Evolutionary conservation across 2,329 filamentous ascomycete genomes (phyloP).

Genomic region (Trichoderma atrobrunneum): DNA sequence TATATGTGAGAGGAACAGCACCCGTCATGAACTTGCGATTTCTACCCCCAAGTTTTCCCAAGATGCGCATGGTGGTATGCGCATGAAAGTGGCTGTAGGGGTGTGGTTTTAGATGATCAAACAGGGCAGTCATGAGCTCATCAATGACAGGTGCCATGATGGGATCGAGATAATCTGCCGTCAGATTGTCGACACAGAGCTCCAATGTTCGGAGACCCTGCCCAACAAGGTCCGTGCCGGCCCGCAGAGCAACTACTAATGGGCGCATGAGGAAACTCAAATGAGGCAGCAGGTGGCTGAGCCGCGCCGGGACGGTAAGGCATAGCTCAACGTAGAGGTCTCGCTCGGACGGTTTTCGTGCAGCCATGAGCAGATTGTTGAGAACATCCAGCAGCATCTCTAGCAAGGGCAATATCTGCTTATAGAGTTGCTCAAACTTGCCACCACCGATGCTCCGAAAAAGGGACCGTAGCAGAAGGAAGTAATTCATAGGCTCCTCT

Average conservation of each 20-base stretch:
- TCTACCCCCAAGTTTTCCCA: constrained; percentile 91
- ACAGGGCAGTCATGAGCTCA: constrained; percentile 95
- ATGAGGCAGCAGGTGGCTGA: constrained; percentile 93
- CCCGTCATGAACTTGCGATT: constrained; percentile 95
- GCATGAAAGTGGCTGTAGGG: constrained; percentile 97
- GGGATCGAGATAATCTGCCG: constrained; percentile 94
- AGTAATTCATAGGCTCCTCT: constrained; percentile 98
- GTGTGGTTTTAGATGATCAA: constrained; percentile 89
- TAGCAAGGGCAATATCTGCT: constrained; percentile 90
- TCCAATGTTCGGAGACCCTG: constrained; percentile 92
- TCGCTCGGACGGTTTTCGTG: constrained; percentile 82
- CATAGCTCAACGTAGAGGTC: constrained; percentile 97
- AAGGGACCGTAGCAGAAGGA: constrained; percentile 83
- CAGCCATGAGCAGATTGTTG: constrained; percentile 88
- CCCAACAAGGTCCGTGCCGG: constrained; percentile 88
- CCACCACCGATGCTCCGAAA: constrained; percentile 97
- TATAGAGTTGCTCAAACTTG: constrained; percentile 96
- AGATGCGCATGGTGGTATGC: constrained; percentile 94
- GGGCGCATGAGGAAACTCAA: constrained; percentile 96
- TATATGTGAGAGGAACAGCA: constrained; percentile 77
- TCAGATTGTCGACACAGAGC: constrained; percentile 96
- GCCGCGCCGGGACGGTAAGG: constrained; percentile 86
- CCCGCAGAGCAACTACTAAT: constrained; percentile 88
- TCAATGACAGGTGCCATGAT: constrained; percentile 99
- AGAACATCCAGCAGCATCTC: constrained; percentile 98